Conservation (phyloP, 1,139 yeast species). For the Yamadazyma dushanensis region DNA sequence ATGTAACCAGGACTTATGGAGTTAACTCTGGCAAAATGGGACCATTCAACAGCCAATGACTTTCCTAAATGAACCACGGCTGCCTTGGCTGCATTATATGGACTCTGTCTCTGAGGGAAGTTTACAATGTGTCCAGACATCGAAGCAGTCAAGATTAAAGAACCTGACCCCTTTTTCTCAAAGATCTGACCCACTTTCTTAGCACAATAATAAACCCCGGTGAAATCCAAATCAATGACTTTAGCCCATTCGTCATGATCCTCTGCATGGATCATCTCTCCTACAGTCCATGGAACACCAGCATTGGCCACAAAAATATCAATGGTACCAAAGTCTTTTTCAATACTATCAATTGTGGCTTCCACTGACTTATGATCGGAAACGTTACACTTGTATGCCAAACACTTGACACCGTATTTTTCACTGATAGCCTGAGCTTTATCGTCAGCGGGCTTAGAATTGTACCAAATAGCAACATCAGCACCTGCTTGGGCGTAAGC, state of each 20-base stretch:
- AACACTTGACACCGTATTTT: constrained; percentile 64
- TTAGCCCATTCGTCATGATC: constrained; percentile 58
- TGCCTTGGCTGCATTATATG: constrained; percentile 85
- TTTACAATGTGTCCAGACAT: constrained; percentile 86
- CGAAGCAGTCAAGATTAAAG: constrained; percentile 75
- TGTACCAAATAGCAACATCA: constrained; percentile 56
- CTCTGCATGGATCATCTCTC: constrained; percentile 60
- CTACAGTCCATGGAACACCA: constrained; percentile 85
- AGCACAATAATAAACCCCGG: constrained; percentile 77
- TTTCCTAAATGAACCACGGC: constrained; percentile 78
- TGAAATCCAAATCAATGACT: constrained; percentile 69
- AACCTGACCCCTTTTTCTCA: constrained; percentile 67
- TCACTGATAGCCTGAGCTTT: constrained; percentile 57
- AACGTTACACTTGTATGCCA: constrained; percentile 74
- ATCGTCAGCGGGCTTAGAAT: constrained; percentile 54
- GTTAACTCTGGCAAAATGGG: constrained; percentile 74
- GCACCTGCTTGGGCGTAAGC: constrained; percentile 33
- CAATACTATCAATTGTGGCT: constrained; percentile 55
- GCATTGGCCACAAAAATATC: constrained; percentile 91
- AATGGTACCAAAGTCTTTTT: constrained; percentile 69
- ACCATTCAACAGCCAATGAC: constrained; percentile 86
- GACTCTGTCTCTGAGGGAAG: constrained; percentile 81
- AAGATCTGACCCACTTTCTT: constrained; percentile 70
- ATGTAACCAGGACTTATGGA: constrained; percentile 83
- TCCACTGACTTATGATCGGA: constrained; percentile 61